phyloP scores from a whole-genome alignment of 2,329 filamentous ascomycete species.

The Cladophialophora bantiana region DNA sequence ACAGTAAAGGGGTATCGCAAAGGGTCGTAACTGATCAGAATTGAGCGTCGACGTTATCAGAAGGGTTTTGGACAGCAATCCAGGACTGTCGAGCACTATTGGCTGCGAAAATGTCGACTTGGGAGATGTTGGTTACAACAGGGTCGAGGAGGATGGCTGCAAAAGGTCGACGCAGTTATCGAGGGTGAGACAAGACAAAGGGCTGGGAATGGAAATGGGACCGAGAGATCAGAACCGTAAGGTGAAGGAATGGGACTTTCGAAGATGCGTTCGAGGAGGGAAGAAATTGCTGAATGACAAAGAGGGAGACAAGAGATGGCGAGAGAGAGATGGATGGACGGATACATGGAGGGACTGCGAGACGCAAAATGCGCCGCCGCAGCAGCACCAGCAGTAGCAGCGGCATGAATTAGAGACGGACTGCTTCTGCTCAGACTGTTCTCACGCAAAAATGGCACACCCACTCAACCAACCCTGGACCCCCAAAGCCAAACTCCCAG shows the following conservation, averaged over 20 bases:
- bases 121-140: constrained; percentile 22
- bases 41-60: constrained; percentile 3
- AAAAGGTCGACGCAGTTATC: constrained; percentile 16
- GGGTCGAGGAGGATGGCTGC: constrained; percentile 9
- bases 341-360: constrained; percentile 32
- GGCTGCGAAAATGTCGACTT: constrained; percentile 19
- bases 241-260: constrained; percentile 7
- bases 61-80: not conserved
- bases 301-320: constrained; percentile 25
- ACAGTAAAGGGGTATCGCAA: constrained; percentile 30
- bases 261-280: constrained; percentile 14
- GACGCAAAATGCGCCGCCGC: constrained; percentile 21
- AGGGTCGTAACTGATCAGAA: constrained; percentile 4
- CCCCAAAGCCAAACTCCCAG: constrained; percentile 19
- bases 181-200: constrained; percentile 16
- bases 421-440: constrained; percentile 2
- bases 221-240: constrained; percentile 14
- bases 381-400: not conserved
- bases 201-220: constrained; percentile 6
- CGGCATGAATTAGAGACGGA: constrained; percentile 18
- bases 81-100: not conserved
- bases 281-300: constrained; percentile 25
- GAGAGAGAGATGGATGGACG: constrained; percentile 30
- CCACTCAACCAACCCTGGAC: constrained; percentile 15
- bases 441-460: constrained; percentile 14